These are phyloP conservation scores for Pyrrhoderma noxium DNA, from an alignment of 1,284 basidiomycete species.

Conservation along the genomic window DNA sequence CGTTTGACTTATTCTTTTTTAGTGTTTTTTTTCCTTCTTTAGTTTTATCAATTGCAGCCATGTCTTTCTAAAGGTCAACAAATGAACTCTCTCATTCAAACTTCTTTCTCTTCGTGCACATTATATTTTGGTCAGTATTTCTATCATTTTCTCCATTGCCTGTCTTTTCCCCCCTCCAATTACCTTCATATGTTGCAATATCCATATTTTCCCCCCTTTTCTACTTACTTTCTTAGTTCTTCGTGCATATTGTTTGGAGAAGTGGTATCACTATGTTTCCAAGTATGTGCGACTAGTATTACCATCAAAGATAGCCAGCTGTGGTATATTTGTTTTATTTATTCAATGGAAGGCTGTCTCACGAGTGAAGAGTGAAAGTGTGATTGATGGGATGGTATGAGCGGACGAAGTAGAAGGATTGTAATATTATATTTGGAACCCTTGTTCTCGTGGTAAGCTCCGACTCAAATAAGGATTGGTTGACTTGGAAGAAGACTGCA, in stretches of 20 bases:
- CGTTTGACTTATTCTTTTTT: conserved; percentile 21
- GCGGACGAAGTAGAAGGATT: conserved; percentile 6
- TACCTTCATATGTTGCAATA: conserved; percentile 43
- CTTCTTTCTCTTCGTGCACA: conserved; percentile 15
- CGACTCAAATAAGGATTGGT: conserved; percentile 2
- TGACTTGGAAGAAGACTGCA: neutral
- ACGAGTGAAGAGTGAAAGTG: conserved; percentile 12
- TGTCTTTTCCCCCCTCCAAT: conserved; percentile 30
- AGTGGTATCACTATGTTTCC: neutral
- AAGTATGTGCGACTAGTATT: neutral
- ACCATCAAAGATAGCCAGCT: neutral
- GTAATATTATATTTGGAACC: neutral
- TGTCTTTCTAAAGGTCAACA: conserved; percentile 14
- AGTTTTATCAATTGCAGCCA: conserved; percentile 4
- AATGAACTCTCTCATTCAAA: conserved; percentile 13
- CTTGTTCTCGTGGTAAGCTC: neutral
- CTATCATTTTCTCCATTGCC: conserved; percentile 24
- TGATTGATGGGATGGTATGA: neutral
- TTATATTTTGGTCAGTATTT: conserved; percentile 25
- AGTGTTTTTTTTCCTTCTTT: neutral
- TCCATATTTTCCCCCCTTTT: conserved; percentile 33
- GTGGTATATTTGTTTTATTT: conserved; percentile 9
- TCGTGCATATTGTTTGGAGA: conserved; percentile 5
- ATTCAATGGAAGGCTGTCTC: conserved; percentile 11
- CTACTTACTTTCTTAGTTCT: conserved; percentile 26